These are phyloP conservation scores for Bathelium albidoporum DNA, from an alignment of 495 filamentous ascomycete species.

Conservation along the genomic window DNA sequence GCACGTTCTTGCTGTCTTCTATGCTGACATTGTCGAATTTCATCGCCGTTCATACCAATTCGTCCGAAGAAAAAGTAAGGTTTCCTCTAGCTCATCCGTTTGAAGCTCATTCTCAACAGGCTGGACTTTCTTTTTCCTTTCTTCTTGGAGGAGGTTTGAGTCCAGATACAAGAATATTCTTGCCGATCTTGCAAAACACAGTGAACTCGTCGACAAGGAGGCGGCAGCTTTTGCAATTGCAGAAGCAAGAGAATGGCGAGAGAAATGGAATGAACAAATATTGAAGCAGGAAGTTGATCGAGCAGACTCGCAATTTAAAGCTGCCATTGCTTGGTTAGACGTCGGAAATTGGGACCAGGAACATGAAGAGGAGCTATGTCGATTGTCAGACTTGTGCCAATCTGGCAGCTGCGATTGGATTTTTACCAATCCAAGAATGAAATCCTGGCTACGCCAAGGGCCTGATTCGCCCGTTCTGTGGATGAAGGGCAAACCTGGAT, in stretches of 20 bases:
- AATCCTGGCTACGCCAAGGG: slow-evolving; percentile 7
- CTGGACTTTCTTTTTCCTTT: slow-evolving; percentile 11
- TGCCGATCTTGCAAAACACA: slow-evolving; percentile 6
- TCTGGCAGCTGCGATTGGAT: slow-evolving; percentile 9
- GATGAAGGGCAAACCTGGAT: slow-evolving; percentile 13
- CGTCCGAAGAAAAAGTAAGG: slow-evolving; percentile 11
- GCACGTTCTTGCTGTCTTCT: slow-evolving; percentile 10
- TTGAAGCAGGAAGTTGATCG: slow-evolving; percentile 4
- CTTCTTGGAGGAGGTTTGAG: slow-evolving; percentile 8
- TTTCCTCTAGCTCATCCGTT: background rate
- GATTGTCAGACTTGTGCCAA: slow-evolving; percentile 4
- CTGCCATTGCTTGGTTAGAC: slow-evolving; percentile 11
- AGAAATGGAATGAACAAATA: slow-evolving; percentile 7
- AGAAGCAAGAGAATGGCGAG: slow-evolving; percentile 9
- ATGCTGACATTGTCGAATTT: slow-evolving; percentile 16
- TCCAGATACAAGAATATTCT: slow-evolving; percentile 12
- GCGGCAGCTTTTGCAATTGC: slow-evolving; percentile 10
- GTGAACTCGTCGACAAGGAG: slow-evolving; percentile 11
- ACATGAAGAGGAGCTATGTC: slow-evolving; percentile 8
- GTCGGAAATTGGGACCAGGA: background rate
- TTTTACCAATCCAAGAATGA: background rate
- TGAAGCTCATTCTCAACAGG: slow-evolving; percentile 1
- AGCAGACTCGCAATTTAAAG: background rate
- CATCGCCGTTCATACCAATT: slow-evolving; percentile 14
- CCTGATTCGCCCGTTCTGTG: slow-evolving; percentile 3